Conservation (phyloP, 345 rosid genomes). For the Eutrema japonicum region DNA sequence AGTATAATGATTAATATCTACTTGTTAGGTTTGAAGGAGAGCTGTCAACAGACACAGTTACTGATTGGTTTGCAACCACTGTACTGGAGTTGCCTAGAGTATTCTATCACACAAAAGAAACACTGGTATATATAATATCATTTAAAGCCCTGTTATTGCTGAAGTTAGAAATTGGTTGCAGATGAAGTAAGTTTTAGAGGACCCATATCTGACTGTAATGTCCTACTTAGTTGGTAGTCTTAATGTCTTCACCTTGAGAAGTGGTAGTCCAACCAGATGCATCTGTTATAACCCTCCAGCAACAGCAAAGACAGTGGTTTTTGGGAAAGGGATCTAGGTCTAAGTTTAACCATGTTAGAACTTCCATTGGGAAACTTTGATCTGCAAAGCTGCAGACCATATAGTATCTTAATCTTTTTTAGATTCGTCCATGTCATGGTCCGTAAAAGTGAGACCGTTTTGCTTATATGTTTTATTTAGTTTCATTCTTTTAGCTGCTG, state of each 20-base stretch:
- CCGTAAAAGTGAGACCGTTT: slow-evolving; percentile 21
- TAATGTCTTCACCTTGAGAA: slow-evolving; percentile 23
- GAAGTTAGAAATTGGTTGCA: slow-evolving; percentile 10
- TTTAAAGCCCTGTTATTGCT: background rate
- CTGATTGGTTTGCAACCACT: slow-evolving; percentile 81
- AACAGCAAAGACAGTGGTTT: slow-evolving; percentile 18
- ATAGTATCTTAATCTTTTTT: background rate
- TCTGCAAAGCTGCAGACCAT: slow-evolving; percentile 13
- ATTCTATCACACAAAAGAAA: slow-evolving; percentile 77
- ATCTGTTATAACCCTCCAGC: slow-evolving; percentile 2
- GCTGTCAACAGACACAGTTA: slow-evolving; percentile 71
- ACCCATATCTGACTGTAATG: slow-evolving; percentile 21
- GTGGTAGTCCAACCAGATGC: slow-evolving; percentile 10
- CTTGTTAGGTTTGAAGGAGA: slow-evolving; percentile 73
- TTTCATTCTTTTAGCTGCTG: slow-evolving; percentile 25
- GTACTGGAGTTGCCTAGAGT: slow-evolving; percentile 82
- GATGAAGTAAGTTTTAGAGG: slow-evolving; percentile 2
- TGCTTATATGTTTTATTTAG: slow-evolving; percentile 25
- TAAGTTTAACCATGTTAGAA: slow-evolving; percentile 21
- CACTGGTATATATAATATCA: slow-evolving; percentile 61
- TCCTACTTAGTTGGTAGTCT: background rate
- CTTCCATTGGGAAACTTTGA: slow-evolving; percentile 15
- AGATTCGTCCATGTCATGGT: slow-evolving; percentile 17
- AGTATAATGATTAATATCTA: background rate
- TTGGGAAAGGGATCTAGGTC: slow-evolving; percentile 24